Percentiles rank a stretch among this genome's conserved stretches.
These are phyloP conservation scores for Lachnellula suecica DNA, from an alignment of 2,329 filamentous ascomycete species.

Conservation along the genomic window DNA sequence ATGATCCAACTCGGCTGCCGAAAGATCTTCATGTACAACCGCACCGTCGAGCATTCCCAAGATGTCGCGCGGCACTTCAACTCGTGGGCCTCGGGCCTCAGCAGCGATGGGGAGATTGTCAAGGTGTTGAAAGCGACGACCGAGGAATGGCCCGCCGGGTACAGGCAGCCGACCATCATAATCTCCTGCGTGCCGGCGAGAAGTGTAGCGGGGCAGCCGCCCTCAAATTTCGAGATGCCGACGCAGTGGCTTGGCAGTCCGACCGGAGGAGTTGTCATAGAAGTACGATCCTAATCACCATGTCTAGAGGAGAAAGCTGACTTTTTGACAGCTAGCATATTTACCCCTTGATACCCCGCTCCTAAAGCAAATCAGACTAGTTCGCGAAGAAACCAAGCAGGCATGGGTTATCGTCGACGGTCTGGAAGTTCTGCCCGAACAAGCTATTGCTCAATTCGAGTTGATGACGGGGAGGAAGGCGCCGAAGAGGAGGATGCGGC, in stretches of 20 bases:
- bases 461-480: conserved; percentile 74
- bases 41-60: conserved; percentile 63
- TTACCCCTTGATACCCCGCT: conserved; percentile 72
- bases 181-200: conserved; percentile 76
- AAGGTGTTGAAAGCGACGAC: conserved; percentile 55
- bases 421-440: conserved; percentile 73
- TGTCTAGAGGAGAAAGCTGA: background rate
- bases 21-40: conserved; percentile 74
- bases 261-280: conserved; percentile 74
- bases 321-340: conserved; percentile 55
- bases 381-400: conserved; percentile 49
- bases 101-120: conserved; percentile 29
- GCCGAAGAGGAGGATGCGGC: conserved; percentile 68
- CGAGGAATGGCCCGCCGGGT: conserved; percentile 63
- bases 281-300: conserved; percentile 36
- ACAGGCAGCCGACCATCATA: conserved; percentile 68
- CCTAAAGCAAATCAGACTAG: conserved; percentile 57
- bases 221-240: conserved; percentile 70
- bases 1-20: conserved; percentile 76
- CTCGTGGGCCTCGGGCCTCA: conserved; percentile 35
- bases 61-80: conserved; percentile 70
- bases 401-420: conserved; percentile 78
- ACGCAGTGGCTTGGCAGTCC: conserved; percentile 68
- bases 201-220: conserved; percentile 59
- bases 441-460: conserved; percentile 81